Evolutionary conservation across 2,329 filamentous ascomycete genomes (phyloP), one percentile per base, ranked within the genome.

Genomic region (Spiromastix sp.): DNA sequence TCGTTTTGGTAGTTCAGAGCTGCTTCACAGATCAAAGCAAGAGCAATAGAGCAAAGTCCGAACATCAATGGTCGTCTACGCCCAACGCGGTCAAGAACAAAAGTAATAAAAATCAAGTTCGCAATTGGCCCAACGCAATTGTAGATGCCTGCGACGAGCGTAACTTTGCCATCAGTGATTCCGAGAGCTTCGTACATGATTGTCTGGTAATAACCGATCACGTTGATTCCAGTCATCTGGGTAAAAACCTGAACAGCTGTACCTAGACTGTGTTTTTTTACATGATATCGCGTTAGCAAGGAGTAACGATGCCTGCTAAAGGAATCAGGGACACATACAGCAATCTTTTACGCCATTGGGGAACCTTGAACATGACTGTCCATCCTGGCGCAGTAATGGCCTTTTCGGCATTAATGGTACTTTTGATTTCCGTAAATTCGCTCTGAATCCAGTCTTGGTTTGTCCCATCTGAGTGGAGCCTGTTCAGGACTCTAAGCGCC

Each of bases 161-260:
- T 60, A 16, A 62, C 67, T 15, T 60, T 64, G 21, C 62, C 59
- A 3, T 71, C 73, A 1, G 66, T 67, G 10, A 81, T 72, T 7
- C 72, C 72, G 2, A 81, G 55, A 3, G 50, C 46, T 22, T 55
- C 47, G 46, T 60, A 61, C 48, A 61, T 57, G 40, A 55, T 55
- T 5, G 55, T 62, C 40, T 58, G 58, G 41, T 63, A 63, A 45
- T 62, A 61, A 35, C 52, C 52, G 34, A 63, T 61, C 39, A 61
- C 57, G 42, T 63, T 60, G 40, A 60, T 56, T 10, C 57, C 60
- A 13, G 59, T 60, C 46, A 61, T 70, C 43, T 81, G 77, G 31
- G 76, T 75, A 46, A 81, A 77, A 41, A 77, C 67, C 50, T 83
- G 77, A 25, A 79, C 70, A 20, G n/a, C n/a, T n/a, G n/a, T n/a